Percentiles rank a stretch among this genome's conserved stretches.
phyloP scores from a whole-genome alignment of 768 basidiomycete species.

The Mycena kentingensis region DNA sequence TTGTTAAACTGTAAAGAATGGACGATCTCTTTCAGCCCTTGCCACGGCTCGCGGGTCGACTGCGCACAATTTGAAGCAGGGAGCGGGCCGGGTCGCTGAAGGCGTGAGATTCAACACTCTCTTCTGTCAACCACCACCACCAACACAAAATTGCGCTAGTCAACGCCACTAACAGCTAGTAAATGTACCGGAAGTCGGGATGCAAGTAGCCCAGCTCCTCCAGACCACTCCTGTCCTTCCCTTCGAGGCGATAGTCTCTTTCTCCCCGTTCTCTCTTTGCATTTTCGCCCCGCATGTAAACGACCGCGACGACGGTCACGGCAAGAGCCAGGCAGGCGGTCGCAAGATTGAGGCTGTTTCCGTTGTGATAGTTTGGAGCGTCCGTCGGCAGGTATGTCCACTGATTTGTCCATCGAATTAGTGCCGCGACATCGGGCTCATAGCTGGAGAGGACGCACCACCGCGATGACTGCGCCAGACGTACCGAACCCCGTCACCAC shows the following conservation, averaged over 20 bases:
- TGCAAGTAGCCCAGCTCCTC: constrained; percentile 46
- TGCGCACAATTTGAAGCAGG: too few relatives aligned
- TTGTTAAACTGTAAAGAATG: too few relatives aligned
- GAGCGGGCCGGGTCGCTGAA: too few relatives aligned
- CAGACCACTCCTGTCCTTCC: constrained; percentile 39
- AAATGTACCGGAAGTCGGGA: constrained; percentile 48
- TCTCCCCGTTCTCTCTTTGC: constrained; percentile 44
- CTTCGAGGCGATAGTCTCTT: constrained; percentile 42
- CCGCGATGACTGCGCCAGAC: constrained; percentile 45
- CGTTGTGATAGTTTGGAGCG: constrained; percentile 48
- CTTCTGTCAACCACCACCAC: too few relatives aligned
- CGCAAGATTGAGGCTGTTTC: constrained; percentile 48
- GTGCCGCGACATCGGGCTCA: background rate
- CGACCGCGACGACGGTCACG: constrained; percentile 31
- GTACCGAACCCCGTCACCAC: constrained; percentile 47
- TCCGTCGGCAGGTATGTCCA: constrained; percentile 50
- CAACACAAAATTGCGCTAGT: too few relatives aligned
- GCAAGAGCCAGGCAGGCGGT: constrained; percentile 36
- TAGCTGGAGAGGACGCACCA: constrained; percentile 30
- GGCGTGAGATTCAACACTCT: too few relatives aligned
- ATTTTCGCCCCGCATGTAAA: constrained; percentile 47
- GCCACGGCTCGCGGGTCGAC: too few relatives aligned
- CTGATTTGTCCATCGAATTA: too few relatives aligned
- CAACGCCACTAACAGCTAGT: too few relatives aligned
- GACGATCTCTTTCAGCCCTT: too few relatives aligned